Evolutionary conservation across 1,284 basidiomycete species (phyloP).

Genomic region (Apiotrichum gracile): DNA sequence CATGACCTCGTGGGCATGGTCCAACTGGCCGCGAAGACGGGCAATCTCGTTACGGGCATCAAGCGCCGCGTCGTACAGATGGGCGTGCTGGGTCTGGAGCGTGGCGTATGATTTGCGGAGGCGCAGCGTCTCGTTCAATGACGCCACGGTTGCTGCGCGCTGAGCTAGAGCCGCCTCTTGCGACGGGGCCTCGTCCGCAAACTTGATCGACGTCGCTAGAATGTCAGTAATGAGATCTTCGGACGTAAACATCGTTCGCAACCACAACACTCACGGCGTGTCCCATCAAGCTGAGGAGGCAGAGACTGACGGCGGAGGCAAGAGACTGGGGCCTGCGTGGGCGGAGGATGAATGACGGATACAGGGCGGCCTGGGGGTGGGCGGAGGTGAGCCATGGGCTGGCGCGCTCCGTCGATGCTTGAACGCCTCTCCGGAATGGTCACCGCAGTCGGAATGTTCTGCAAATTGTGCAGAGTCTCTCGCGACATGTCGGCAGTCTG

Average conservation of each 20-base stretch:
- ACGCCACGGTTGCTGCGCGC: neutral
- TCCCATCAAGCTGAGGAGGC: neutral
- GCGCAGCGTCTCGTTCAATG: neutral
- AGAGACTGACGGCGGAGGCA: neutral
- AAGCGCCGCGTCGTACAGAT: neutral
- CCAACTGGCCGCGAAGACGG: neutral
- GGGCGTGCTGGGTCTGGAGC: neutral
- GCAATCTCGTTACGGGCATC: slow-evolving; percentile 2
- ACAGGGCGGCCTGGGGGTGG: neutral
- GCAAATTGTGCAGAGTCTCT: neutral
- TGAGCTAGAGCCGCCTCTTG: neutral
- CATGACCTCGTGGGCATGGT: neutral
- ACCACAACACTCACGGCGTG: neutral
- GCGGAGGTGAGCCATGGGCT: neutral
- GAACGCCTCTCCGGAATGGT: neutral
- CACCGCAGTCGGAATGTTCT: neutral
- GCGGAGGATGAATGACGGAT: neutral
- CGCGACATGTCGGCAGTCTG: neutral
- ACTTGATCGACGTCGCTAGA: neutral
- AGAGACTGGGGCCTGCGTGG: neutral
- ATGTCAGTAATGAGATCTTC: too few species aligned
- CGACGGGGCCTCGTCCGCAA: neutral
- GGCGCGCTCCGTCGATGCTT: neutral
- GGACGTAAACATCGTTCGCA: too few species aligned
- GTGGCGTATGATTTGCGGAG: neutral